Conservation (phyloP, 2,329 filamentous ascomycete genomes). For the Chaetoscypha palmicola region DNA sequence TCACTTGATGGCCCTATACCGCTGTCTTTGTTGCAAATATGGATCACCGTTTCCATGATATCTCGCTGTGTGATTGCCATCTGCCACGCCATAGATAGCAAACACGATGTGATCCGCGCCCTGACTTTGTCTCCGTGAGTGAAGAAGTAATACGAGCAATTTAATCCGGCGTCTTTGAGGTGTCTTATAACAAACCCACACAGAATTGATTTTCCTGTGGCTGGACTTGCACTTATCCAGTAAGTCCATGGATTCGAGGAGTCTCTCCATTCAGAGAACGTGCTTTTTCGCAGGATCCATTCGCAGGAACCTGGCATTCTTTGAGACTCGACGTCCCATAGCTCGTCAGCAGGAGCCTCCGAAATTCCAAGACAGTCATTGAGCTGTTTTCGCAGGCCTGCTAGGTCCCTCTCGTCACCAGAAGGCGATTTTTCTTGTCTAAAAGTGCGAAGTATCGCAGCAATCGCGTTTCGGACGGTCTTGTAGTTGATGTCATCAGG, state of each 20-base stretch:
- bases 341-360: neutral
- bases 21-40: slow-evolving; percentile 5
- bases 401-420: neutral
- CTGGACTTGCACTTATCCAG: slow-evolving; percentile 29
- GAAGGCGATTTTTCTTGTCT: neutral
- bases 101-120: slow-evolving; percentile 14
- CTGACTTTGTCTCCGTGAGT: slow-evolving; percentile 26
- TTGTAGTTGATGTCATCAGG: slow-evolving; percentile 17
- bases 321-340: neutral
- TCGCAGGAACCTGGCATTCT: neutral
- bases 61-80: slow-evolving; percentile 15
- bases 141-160: slow-evolving; percentile 25
- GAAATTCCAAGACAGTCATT: neutral
- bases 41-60: neutral
- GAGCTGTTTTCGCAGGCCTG: neutral
- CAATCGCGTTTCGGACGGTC: slow-evolving; percentile 12
- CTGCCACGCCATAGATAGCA: slow-evolving; percentile 28
- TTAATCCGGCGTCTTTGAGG: neutral
- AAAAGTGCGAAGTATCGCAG: neutral
- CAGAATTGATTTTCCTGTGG: slow-evolving; percentile 31
- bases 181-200: slow-evolving; percentile 9
- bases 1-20: slow-evolving; percentile 7
- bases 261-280: slow-evolving; percentile 2
- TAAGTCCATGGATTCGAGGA: slow-evolving; percentile 12
- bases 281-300: neutral